Evolutionary conservation across 306 rosid species (phyloP), one percentile per base, ranked within the genome.

Genomic region (Begonia masoniana): DNA sequence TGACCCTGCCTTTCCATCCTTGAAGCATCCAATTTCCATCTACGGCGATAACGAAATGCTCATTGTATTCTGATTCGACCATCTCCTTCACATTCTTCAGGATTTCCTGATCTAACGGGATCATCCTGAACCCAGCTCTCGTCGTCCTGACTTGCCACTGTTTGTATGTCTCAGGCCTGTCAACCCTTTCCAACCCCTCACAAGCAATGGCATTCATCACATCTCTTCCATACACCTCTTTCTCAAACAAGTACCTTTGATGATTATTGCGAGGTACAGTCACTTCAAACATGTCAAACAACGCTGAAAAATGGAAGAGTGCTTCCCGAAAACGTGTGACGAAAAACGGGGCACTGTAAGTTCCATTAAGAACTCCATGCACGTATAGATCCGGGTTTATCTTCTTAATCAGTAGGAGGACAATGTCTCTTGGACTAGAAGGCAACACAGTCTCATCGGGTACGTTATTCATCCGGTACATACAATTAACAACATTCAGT

Each of bases 151-250:
- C 63, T 68, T 83, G 94, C 96, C 97, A 91, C 53, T 78, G 92
- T 76, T 75, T 82, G 70, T 83, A 91, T 1, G 84, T 77, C 70
- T 85, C 97, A 0, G 94, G 97, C 72, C 86, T 80, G 58, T 91
- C 95, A 0, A 59, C 63, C 50, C 63, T 48, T 13, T 59, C 55
- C 1, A 70, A 61, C 26, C 86, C 96, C 58, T 91, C 97, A 56
- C 96, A 79, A 0, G 97, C 94, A 60, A 85, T 67, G 13, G 81
- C 96, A 51, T 82, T 91, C 64, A 85, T 71, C 9, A 68, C 76
- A 47, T 91, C 84, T 63, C 74, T 81, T 47, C 95, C 97, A 12
- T 65, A 52, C 54, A 75, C 21, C 55, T 59, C 82, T 61, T 59
- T 74, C 80, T 91, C 96, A 15, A 77, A 73, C 42, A 63, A 53